Evolutionary conservation across 1,284 basidiomycete species (phyloP), one percentile per base, ranked within the genome.

Genomic region (Rhodotorula mucilaginosa): DNA sequence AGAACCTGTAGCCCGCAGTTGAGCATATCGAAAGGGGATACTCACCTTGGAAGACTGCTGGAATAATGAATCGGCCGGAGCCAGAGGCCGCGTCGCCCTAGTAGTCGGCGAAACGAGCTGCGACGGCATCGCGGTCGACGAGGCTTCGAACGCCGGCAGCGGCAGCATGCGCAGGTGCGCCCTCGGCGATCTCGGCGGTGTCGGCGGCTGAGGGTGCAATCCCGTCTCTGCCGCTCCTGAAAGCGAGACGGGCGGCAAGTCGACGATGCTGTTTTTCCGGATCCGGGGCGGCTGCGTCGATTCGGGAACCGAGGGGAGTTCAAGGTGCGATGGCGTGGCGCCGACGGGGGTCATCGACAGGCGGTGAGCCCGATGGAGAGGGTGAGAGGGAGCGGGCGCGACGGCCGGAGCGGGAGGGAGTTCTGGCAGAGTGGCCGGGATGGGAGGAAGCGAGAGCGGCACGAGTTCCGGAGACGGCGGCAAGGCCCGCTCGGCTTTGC

Each of bases 291-390:
- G 49, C 48, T 44, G 21, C 8, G 10, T 18, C 10, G 51, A 7
- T 15, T 26, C 31, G 16, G 54, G 29, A 6, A 18, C 2, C 16
- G 64, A 7, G 2, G n/a, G 34, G 8, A 49, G 26, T 5, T 51
- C 48, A 15, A 12, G 3, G 39, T 2, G 31, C 16, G 26, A 15
- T 13, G 47, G 21, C 23, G 15, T 5, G 57, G 48, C 15, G 48
- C 34, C 48, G 39, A 68, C 48, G 31, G 67, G 67, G 4, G 67
- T 68, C 67, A 68, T 68, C 13, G 26, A 19, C n/a, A 68, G 57
- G 39, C 61, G 67, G 19, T 52, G 58, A 10, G 47, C 44, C 34
- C 49, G 67, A 49, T 63, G 67, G 0, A 63, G 61, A 0, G 61
- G 67, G 67, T 68, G 61, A 7, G 39, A 18, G 23, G 49, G 5